A percentile compares a stretch with the other conserved stretches of the same genome.
phyloP scores from a whole-genome alignment of 352 stramenopile genomes.

The Phytophthora palmivora region DNA sequence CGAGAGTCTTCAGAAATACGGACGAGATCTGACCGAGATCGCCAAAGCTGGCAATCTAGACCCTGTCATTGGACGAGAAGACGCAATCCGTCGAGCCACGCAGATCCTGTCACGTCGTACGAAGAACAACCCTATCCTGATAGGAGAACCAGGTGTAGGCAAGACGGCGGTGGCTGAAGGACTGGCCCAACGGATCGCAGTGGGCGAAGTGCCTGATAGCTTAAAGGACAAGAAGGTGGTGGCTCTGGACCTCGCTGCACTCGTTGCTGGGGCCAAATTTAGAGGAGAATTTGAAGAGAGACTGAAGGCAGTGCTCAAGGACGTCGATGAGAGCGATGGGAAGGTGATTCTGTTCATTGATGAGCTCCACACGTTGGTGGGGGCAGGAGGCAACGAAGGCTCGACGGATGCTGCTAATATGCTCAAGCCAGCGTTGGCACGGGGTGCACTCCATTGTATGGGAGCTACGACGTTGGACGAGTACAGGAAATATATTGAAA shows the following conservation, averaged over 20 bases:
- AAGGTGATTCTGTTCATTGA: slow-evolving; percentile 97
- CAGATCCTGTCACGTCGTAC: slow-evolving; percentile 96
- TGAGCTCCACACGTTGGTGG: slow-evolving; percentile 95
- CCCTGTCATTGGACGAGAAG: slow-evolving; percentile 94
- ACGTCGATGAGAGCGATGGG: slow-evolving; percentile 95
- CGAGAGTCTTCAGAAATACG: slow-evolving; percentile 83
- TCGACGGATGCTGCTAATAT: slow-evolving; percentile 94
- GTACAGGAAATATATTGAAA: slow-evolving; percentile 97
- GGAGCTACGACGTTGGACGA: slow-evolving; percentile 95
- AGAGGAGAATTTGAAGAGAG: slow-evolving; percentile 97
- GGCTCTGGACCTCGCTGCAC: slow-evolving; percentile 94
- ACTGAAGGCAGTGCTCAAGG: slow-evolving; percentile 95
- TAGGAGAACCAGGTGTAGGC: slow-evolving; percentile 96
- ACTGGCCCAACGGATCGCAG: slow-evolving; percentile 96
- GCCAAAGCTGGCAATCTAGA: slow-evolving; percentile 87
- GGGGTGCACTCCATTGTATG: slow-evolving; percentile 93
- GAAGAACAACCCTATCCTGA: slow-evolving; percentile 99
- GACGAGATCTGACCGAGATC: slow-evolving; percentile 75
- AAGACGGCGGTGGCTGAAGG: slow-evolving; percentile 96
- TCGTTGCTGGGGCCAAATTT: slow-evolving; percentile 97
- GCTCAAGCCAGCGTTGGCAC: slow-evolving; percentile 95
- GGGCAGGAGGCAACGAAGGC: slow-evolving; percentile 88
- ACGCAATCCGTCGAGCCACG: slow-evolving; percentile 95
- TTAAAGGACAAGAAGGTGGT: slow-evolving; percentile 95
- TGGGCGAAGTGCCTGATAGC: slow-evolving; percentile 94